A percentile compares a stretch with the other conserved stretches of the same genome.
Evolutionary conservation across 768 basidiomycete genomes (phyloP).

Genomic region (Termitomyces sp.): DNA sequence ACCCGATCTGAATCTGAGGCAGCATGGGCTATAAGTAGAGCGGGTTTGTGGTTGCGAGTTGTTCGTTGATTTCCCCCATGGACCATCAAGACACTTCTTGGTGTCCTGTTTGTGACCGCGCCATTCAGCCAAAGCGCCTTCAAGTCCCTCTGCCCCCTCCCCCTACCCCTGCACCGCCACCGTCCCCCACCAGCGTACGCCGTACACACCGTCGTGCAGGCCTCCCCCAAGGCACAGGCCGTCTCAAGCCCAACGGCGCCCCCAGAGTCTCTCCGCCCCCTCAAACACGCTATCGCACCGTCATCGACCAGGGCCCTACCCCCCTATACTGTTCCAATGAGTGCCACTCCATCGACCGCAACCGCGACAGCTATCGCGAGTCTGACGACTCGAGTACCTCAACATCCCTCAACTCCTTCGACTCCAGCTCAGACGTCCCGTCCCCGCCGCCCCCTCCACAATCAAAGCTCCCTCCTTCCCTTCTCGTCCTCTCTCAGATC

Average conservation of each 20-base stretch:
- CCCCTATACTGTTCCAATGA: slow-evolving; percentile 83
- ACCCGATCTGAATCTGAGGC: slow-evolving; percentile 12
- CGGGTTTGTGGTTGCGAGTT: too few species aligned
- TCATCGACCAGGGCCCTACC: slow-evolving; percentile 77
- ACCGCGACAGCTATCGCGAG: slow-evolving; percentile 32
- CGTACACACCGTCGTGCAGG: slow-evolving; percentile 29
- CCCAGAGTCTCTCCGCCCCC: slow-evolving; percentile 30
- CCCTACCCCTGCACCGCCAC: slow-evolving; percentile 32
- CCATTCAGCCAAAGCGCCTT: slow-evolving; percentile 74
- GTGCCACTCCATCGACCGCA: slow-evolving; percentile 59
- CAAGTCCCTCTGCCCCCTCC: slow-evolving; percentile 38
- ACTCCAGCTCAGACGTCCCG: slow-evolving; percentile 10
- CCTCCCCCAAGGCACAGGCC: slow-evolving; percentile 62
- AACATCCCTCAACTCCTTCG: slow-evolving; percentile 17
- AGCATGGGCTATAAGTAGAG: slow-evolving; percentile 16
- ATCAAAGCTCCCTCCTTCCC: slow-evolving; percentile 22
- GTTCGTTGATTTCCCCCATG: slow-evolving; percentile 20
- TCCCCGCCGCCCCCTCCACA: slow-evolving; percentile 21
- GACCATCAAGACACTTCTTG: slow-evolving; percentile 60
- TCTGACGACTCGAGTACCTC: slow-evolving; percentile 23
- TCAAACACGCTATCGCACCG: slow-evolving; percentile 39
- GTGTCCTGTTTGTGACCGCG: slow-evolving; percentile 77
- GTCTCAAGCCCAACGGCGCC: slow-evolving; percentile 46
- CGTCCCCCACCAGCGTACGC: slow-evolving; percentile 19
- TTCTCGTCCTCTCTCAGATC: slow-evolving; percentile 25